phyloP scores from a whole-genome alignment of 2,329 filamentous ascomycete genomes.

The Phyllosticta citrichinensis region DNA sequence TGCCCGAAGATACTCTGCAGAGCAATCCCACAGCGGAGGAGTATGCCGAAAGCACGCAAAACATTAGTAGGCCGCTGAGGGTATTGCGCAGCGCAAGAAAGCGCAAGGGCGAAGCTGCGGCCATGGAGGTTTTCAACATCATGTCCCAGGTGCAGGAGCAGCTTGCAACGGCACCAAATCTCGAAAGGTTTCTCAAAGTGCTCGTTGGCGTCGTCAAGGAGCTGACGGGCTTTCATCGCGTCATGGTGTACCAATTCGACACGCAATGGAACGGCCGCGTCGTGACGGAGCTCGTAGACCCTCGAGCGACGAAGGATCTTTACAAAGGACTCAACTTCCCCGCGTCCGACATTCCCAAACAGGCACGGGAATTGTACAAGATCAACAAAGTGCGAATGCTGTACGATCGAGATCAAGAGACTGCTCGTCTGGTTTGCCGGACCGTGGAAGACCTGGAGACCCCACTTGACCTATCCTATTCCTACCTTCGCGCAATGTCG shows the following conservation, averaged over 20 bases:
- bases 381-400: slow-evolving; percentile 81
- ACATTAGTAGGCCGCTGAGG: slow-evolving; percentile 65
- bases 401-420: slow-evolving; percentile 74
- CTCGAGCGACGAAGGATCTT: slow-evolving; percentile 65
- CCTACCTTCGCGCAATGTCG: slow-evolving; percentile 80
- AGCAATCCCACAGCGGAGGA: slow-evolving; percentile 66
- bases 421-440: slow-evolving; percentile 72
- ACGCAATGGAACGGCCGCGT: slow-evolving; percentile 72
- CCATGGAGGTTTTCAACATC: slow-evolving; percentile 85
- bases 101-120: slow-evolving; percentile 65
- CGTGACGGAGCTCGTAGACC: slow-evolving; percentile 78
- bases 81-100: slow-evolving; percentile 67
- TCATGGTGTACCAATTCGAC: slow-evolving; percentile 92
- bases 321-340: slow-evolving; percentile 86
- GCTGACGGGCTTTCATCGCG: slow-evolving; percentile 79
- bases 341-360: slow-evolving; percentile 75
- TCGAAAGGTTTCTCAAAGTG: slow-evolving; percentile 69
- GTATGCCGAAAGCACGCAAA: slow-evolving; percentile 63
- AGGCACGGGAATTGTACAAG: slow-evolving; percentile 81
- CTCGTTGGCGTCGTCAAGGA: slow-evolving; percentile 81
- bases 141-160: slow-evolving; percentile 90
- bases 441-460: slow-evolving; percentile 60
- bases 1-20: slow-evolving; percentile 63
- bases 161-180: slow-evolving; percentile 57
- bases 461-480: slow-evolving; percentile 74